Conservation (phyloP, 345 rosid species). For the Eucalyptus regnans region DNA sequence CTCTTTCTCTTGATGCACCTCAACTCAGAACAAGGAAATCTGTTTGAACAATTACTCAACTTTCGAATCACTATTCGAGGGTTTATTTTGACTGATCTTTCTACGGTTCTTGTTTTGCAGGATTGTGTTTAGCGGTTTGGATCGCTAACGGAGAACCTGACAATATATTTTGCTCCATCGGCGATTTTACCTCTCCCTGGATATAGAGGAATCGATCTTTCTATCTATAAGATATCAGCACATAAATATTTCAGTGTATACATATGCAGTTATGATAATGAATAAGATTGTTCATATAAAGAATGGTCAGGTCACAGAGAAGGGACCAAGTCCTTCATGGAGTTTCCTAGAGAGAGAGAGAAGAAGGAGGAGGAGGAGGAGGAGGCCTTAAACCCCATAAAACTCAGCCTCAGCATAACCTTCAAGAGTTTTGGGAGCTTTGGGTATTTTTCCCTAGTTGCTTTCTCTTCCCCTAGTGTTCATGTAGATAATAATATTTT, state of each 20-base stretch:
- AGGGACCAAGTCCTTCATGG: background rate
- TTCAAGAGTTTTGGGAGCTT: background rate
- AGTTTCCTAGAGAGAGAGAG: background rate
- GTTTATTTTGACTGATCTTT: background rate
- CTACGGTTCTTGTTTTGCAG: constrained; percentile 14
- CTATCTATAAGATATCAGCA: background rate
- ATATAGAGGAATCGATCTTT: background rate
- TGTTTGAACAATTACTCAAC: background rate
- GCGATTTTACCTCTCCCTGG: background rate
- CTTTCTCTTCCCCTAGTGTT: background rate
- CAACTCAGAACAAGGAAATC: background rate
- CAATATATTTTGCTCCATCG: background rate
- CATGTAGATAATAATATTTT: background rate
- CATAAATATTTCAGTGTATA: background rate
- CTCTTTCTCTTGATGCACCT: background rate
- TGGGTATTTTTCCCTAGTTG: background rate
- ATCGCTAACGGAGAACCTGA: constrained; percentile 21
- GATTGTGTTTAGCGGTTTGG: constrained; percentile 63
- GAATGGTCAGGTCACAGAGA: background rate
- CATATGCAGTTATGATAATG: background rate
- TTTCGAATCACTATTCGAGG: background rate
- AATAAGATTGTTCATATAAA: background rate
- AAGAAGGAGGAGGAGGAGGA: background rate
- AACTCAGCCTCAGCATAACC: background rate
- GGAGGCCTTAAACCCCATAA: background rate